Base-by-base conservation (phyloP, 495 filamentous ascomycete genomes). In the Penicillium salamii region DNA sequence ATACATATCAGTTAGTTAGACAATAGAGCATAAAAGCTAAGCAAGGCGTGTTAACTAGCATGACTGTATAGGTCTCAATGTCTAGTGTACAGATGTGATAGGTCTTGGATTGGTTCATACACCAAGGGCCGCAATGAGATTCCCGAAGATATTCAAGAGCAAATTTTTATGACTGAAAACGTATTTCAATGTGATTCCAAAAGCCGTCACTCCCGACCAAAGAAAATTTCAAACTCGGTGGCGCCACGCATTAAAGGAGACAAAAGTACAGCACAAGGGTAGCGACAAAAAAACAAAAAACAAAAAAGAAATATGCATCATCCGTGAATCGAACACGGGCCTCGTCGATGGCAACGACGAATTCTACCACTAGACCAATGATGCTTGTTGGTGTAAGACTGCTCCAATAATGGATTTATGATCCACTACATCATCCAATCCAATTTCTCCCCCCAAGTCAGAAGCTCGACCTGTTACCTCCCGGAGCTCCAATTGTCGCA, bases 311-410 rank as follows among this genome's bases (percentile, higher is more conserved):
- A n/a, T 53, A 14, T 76, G 75, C 75, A 75, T 76, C 70, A 75
- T 73, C 72, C 73, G 75, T 71, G 75, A 78, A 77, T 78, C 75
- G 75, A 78, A 78, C 75, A 71, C 75, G 74, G 73, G 75, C 71
- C 75, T 77, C 75, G 65, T 78, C 75, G 75, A 78, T 78, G 74
- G 75, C 74, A 78, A 77, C 75, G 75, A 78, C 65, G 75, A 77
- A 78, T 78, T 78, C 72, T 78, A 78, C 75, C 75, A 78, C 75
- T 78, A 78, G 72, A 78, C 75, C 75, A 78, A 74, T 74, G 70
- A 75, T 74, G 74, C 74, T 68, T 43, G 28, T 63, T 46, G 0
- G 53, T 57, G 26, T 8, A 35, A 42, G 11, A 0, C 1, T 11
- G 0, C 0, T 0, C 3, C 0, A 3, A 14, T 5, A 12, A 39